Base-by-base conservation (phyloP, 768 basidiomycete species). In the Stropharia rugosoannulata region DNA sequence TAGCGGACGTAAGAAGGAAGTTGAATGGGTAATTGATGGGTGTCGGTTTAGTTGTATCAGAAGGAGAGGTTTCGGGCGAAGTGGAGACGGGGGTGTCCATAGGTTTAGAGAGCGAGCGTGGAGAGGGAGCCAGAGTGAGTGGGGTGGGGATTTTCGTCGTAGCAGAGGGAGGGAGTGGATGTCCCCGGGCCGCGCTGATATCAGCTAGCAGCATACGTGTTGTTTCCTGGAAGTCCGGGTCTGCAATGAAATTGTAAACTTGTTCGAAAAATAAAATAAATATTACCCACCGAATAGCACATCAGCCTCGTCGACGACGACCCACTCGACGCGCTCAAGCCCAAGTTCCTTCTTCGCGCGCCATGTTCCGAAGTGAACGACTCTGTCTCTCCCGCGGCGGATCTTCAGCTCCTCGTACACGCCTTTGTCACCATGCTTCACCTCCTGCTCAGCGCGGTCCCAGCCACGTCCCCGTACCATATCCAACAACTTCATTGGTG, bases 291-390 rank as follows among this genome's bases (percentile, higher is more conserved):
- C 92, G 51, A 96, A 87, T 11, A 95, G 74, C 47, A 97, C 84
- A 66, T 96, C 95, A 0, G 95, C 94, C 66, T 97, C 94, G 58
- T 97, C 95, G 1, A 96, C 75, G 3, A 95, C 77, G 5, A 96
- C 87, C 93, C 93, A 96, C 63, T 96, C 92, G 1, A 95, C 74
- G 47, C 83, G 80, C 49, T 78, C 79, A 19, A 93, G 70, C 1
- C 84, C 79, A 71, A 91, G 79, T 63, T 85, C 78, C 4, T 83
- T 78, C 44, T 78, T 73, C 18, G 57, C 71, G 63, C 58, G 76
- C 77, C 62, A 75, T 27, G 61, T 70, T 61, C 77, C 77, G 69
- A 75, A 58, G 59, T 80, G 69, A 22, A 51, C 67, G 64, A 66
- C 60, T 60, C 62, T 73, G 46, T 76, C 73, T 43, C 72, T 63